Percentiles rank a stretch among this genome's conserved stretches.
These are phyloP conservation scores for Passalora sequoiae DNA, from an alignment of 2,329 filamentous ascomycete genomes.

Conservation along the genomic window DNA sequence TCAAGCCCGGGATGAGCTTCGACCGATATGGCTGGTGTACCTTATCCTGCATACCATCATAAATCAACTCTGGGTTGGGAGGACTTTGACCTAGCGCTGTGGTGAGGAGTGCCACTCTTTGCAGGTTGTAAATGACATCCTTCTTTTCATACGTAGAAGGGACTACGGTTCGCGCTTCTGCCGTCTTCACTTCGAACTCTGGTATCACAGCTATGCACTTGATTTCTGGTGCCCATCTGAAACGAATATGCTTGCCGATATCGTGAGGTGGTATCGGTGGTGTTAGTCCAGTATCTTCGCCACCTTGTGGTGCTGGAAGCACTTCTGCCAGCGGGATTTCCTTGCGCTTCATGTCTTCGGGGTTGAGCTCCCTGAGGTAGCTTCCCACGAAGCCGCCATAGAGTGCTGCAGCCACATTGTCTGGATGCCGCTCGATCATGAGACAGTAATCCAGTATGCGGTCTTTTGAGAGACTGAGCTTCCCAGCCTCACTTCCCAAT, in stretches of 20 bases:
- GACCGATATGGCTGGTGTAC: slow-evolving; percentile 95
- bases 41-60: slow-evolving; percentile 97
- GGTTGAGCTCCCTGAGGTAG: slow-evolving; percentile 85
- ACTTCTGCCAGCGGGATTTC: slow-evolving; percentile 96
- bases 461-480: slow-evolving; percentile 69
- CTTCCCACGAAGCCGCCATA: slow-evolving; percentile 97
- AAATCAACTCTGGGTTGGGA: slow-evolving; percentile 88
- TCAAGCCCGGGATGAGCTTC: slow-evolving; percentile 82
- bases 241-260: slow-evolving; percentile 95
- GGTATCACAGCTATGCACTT: slow-evolving; percentile 96
- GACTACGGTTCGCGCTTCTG: slow-evolving; percentile 79
- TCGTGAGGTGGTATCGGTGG: slow-evolving; percentile 85
- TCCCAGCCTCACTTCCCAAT: slow-evolving; percentile 81
- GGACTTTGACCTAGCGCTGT: slow-evolving; percentile 85
- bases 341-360: slow-evolving; percentile 80
- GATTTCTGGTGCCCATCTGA: slow-evolving; percentile 88
- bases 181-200: slow-evolving; percentile 91
- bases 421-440: slow-evolving; percentile 91
- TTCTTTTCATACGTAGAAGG: slow-evolving; percentile 72
- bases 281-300: slow-evolving; percentile 78
- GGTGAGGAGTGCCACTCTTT: slow-evolving; percentile 84
- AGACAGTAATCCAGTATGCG: slow-evolving; percentile 91
- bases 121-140: slow-evolving; percentile 93
- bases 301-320: slow-evolving; percentile 81
- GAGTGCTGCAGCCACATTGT: slow-evolving; percentile 90